Percentiles rank a stretch among this genome's conserved stretches.
Evolutionary conservation across 2,329 filamentous ascomycete species (phyloP).

Genomic region (Stenocarpella maydis): DNA sequence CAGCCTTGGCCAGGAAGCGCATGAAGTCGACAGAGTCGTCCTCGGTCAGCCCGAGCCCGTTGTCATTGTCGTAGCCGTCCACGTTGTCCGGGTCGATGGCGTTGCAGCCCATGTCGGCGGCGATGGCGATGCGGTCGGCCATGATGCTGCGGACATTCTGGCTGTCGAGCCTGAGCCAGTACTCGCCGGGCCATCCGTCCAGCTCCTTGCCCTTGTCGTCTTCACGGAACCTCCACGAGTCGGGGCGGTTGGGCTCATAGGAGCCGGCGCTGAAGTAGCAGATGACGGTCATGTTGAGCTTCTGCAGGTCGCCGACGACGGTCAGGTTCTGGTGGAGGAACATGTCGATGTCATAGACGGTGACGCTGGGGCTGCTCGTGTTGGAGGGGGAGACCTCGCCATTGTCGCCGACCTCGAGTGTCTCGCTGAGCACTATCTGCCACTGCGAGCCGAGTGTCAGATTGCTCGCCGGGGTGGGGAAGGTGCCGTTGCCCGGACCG

Average conservation of each 20-base stretch:
- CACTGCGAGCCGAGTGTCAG: constrained; percentile 57
- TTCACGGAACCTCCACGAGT: constrained; percentile 61
- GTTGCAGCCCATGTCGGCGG: constrained; percentile 69
- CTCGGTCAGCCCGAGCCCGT: constrained; percentile 66
- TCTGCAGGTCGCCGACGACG: constrained; percentile 56
- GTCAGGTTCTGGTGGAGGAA: constrained; percentile 59
- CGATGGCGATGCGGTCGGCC: constrained; percentile 65
- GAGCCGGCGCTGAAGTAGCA: constrained; percentile 81
- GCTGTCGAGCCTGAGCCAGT: constrained; percentile 70
- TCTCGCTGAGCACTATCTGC: constrained; percentile 66
- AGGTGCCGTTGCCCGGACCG: constrained; percentile 40
- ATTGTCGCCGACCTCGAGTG: constrained; percentile 51
- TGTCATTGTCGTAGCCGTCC: constrained; percentile 71
- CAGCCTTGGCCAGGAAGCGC: constrained; percentile 64
- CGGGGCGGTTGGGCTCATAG: constrained; percentile 69
- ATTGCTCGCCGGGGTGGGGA: constrained; percentile 28
- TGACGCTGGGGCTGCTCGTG: constrained; percentile 54
- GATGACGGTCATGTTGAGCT: constrained; percentile 66
- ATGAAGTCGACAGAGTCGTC: constrained; percentile 67
- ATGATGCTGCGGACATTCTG: constrained; percentile 70
- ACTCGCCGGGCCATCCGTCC: constrained; percentile 72
- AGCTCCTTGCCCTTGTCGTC: constrained; percentile 66
- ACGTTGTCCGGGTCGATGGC: constrained; percentile 78
- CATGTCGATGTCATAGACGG: constrained; percentile 69
- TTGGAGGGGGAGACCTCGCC: constrained; percentile 51